phyloP scores from a whole-genome alignment of 2,329 filamentous ascomycete genomes.

The Aaosphaeria arxii region DNA sequence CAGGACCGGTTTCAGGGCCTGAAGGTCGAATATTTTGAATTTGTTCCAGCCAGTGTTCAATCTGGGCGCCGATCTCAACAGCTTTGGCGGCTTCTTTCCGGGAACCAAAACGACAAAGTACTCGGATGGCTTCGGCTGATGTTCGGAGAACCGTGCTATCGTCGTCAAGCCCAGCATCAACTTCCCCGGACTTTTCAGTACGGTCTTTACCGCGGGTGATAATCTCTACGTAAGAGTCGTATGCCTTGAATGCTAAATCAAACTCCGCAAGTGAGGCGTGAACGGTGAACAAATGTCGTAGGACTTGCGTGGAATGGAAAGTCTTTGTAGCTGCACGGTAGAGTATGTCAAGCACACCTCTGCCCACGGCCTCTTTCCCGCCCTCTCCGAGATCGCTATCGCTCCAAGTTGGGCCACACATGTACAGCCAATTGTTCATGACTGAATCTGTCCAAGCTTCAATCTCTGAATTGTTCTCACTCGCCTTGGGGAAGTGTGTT shows the following conservation, averaged over 20 bases:
- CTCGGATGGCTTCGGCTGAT: conserved; percentile 72
- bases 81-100: conserved; percentile 75
- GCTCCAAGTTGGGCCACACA: conserved; percentile 77
- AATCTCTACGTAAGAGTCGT: conserved; percentile 89
- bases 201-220: conserved; percentile 81
- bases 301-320: conserved; percentile 87
- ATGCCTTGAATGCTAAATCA: conserved; percentile 83
- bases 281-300: conserved; percentile 82
- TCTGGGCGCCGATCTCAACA: conserved; percentile 63
- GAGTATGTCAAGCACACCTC: conserved; percentile 76
- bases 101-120: conserved; percentile 80
- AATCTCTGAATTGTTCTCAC: conserved; percentile 73
- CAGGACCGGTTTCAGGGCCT: conserved; percentile 21
- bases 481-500: conserved; percentile 79
- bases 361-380: conserved; percentile 71
- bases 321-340: conserved; percentile 91
- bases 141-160: conserved; percentile 76
- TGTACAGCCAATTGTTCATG: conserved; percentile 78
- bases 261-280: conserved; percentile 89
- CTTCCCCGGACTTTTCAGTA: conserved; percentile 69
- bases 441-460: conserved; percentile 78
- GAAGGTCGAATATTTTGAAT: conserved; percentile 22
- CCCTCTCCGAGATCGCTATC: conserved; percentile 79
- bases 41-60: conserved; percentile 74
- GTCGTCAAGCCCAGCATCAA: conserved; percentile 70